Percentiles rank a stretch among this genome's conserved stretches.
Conservation (phyloP, 768 basidiomycete species). For the Xerocomus potaroensis region DNA sequence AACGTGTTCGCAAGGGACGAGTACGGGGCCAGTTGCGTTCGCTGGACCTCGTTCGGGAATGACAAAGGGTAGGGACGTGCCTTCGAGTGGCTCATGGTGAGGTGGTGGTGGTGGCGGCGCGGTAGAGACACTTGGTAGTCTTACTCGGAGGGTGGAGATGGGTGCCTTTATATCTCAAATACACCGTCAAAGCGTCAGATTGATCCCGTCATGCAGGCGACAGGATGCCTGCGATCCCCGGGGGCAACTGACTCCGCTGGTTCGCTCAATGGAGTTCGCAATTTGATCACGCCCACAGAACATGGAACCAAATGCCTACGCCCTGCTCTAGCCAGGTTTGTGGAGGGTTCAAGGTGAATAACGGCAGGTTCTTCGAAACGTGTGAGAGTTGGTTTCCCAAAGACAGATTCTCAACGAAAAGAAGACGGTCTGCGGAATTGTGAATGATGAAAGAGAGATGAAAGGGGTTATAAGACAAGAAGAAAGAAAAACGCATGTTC, state of each 20-base stretch:
- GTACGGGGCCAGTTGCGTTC: constrained; percentile 17
- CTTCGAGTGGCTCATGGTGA: constrained; percentile 17
- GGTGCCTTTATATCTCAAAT: constrained; percentile 19
- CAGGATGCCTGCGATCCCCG: background rate
- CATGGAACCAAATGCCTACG: background rate
- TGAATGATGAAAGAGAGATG: constrained; percentile 6
- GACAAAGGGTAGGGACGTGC: constrained; percentile 15
- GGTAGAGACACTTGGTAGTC: background rate
- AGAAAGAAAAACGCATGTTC: background rate
- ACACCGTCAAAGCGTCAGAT: constrained; percentile 17
- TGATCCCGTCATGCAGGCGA: background rate
- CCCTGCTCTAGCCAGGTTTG: too few species aligned
- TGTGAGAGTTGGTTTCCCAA: background rate
- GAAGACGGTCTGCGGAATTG: background rate
- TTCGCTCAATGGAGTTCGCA: background rate
- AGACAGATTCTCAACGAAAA: background rate
- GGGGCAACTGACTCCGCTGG: background rate
- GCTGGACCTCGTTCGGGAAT: constrained; percentile 20
- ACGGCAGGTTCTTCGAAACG: background rate
- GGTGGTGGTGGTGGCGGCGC: background rate
- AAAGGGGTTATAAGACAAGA: constrained; percentile 1
- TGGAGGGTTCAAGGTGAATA: too few species aligned
- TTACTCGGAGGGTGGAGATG: background rate
- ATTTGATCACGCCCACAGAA: constrained; percentile 11
- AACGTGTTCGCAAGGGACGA: constrained; percentile 23